Conservation (phyloP, 1,139 yeast genomes). For the Magnusiomyces fungicola region DNA sequence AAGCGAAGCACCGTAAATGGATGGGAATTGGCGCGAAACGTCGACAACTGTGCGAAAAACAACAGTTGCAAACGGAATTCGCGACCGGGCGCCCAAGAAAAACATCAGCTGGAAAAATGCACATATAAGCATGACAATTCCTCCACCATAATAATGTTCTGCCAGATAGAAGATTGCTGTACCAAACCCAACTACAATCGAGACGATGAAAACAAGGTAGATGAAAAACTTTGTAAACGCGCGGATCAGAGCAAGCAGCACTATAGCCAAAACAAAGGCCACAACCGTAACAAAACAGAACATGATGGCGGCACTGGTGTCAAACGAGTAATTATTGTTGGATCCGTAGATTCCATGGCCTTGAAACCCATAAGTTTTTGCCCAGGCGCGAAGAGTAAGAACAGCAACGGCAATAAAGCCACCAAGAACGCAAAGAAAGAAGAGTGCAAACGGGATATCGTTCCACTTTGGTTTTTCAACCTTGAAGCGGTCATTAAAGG, state of each 20-base stretch:
- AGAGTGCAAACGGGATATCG: constrained; percentile 47
- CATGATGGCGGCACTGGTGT: constrained; percentile 66
- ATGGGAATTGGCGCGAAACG: constrained; percentile 65
- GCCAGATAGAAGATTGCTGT: constrained; percentile 64
- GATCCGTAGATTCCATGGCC: constrained; percentile 63
- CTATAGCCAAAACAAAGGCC: constrained; percentile 50
- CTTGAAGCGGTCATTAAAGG: constrained; percentile 62
- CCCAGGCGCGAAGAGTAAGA: constrained; percentile 59
- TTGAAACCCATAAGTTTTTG: constrained; percentile 44
- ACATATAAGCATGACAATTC: constrained; percentile 54
- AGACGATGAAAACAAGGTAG: constrained; percentile 58
- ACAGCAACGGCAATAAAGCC: constrained; percentile 72
- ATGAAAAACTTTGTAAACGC: constrained; percentile 62
- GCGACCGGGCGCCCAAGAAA: constrained; percentile 52
- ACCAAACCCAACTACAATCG: constrained; percentile 62
- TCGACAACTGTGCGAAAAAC: constrained; percentile 66
- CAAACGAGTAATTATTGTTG: constrained; percentile 49
- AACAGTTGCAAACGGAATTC: constrained; percentile 70
- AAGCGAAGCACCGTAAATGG: constrained; percentile 55
- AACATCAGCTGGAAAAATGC: constrained; percentile 41
- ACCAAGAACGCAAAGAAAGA: constrained; percentile 52
- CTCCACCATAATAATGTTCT: constrained; percentile 63
- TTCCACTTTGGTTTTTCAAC: constrained; percentile 59
- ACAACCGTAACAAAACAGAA: constrained; percentile 60
- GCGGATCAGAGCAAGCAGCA: constrained; percentile 55